phyloP scores from a whole-genome alignment of 2,329 filamentous ascomycete species.

The Huntiella moniliformis region DNA sequence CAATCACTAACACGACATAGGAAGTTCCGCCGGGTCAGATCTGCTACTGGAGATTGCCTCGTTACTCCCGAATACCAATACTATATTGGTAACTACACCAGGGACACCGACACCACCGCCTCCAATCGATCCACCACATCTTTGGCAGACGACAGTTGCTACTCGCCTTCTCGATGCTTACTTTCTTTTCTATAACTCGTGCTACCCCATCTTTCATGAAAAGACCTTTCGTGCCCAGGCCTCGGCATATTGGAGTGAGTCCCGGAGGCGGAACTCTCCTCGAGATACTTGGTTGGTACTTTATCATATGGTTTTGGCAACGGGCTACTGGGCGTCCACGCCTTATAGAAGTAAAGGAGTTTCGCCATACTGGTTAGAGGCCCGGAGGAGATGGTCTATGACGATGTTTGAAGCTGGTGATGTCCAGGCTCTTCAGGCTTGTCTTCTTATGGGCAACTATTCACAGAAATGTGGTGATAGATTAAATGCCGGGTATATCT shows the following conservation, averaged over 20 bases:
- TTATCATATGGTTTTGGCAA: slow-evolving; percentile 20
- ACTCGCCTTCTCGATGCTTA: slow-evolving; percentile 22
- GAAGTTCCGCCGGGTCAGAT: slow-evolving; percentile 17
- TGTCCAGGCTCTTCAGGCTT: slow-evolving; percentile 25
- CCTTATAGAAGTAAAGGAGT: slow-evolving; percentile 13
- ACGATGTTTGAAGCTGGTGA: slow-evolving; percentile 27
- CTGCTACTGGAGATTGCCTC: slow-evolving; percentile 15
- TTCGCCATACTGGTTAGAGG: slow-evolving; percentile 17
- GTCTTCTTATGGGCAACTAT: slow-evolving; percentile 28
- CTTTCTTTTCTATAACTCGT: slow-evolving; percentile 25
- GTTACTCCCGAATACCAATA: slow-evolving; percentile 2
- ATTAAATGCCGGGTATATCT: slow-evolving; percentile 33
- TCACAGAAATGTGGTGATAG: slow-evolving; percentile 29
- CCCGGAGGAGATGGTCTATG: slow-evolving; percentile 21
- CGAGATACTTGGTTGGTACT: slow-evolving; percentile 17
- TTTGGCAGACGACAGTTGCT: slow-evolving; percentile 10
- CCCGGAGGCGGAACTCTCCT: neutral
- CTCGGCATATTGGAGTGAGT: slow-evolving; percentile 13
- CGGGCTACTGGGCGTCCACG: slow-evolving; percentile 20
- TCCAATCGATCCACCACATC: slow-evolving; percentile 7
- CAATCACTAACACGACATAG: slow-evolving; percentile 5
- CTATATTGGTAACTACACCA: neutral
- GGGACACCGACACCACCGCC: neutral
- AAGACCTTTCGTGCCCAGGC: slow-evolving; percentile 23
- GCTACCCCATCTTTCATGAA: slow-evolving; percentile 29